Conservation (phyloP, 2,329 filamentous ascomycete species). For the Neophaeococcomyces mojaviensis region DNA sequence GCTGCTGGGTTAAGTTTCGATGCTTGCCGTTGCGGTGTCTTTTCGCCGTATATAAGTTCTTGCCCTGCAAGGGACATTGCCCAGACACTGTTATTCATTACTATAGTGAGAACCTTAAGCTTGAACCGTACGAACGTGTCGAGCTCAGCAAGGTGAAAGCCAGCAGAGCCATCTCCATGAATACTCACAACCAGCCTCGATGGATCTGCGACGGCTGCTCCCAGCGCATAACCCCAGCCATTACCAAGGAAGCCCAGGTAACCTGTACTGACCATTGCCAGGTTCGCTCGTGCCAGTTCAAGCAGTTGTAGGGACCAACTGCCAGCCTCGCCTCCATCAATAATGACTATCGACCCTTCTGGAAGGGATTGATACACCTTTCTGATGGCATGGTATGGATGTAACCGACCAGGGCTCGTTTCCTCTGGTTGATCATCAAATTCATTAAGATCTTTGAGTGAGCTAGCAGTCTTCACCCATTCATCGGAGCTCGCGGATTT, state of each 20-base stretch:
- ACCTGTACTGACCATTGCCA: constrained; percentile 22
- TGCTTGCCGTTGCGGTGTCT: constrained; percentile 27
- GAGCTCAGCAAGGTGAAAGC: constrained; percentile 40
- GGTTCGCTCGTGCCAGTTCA: constrained; percentile 23
- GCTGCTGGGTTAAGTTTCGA: constrained; percentile 27
- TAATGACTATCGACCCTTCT: constrained; percentile 30
- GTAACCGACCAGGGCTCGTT: constrained; percentile 27
- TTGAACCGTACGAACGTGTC: constrained; percentile 38
- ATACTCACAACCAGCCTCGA: constrained; percentile 35
- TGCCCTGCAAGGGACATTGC: constrained; percentile 40
- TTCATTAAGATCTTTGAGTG: constrained; percentile 12
- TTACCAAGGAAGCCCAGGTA: constrained; percentile 42
- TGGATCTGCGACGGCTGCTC: constrained; percentile 36
- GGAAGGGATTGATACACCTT: constrained; percentile 32
- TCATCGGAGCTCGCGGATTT: background rate
- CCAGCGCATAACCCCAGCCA: constrained; percentile 40
- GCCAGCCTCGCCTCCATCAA: constrained; percentile 36
- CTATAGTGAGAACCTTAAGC: constrained; percentile 36
- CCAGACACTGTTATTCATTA: constrained; percentile 40
- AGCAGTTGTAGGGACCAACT: constrained; percentile 26
- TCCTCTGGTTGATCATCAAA: constrained; percentile 22
- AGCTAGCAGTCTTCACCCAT: constrained; percentile 8
- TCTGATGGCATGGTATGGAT: constrained; percentile 38
- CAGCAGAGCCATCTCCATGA: constrained; percentile 40
- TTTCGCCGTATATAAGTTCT: constrained; percentile 35